phyloP scores from a whole-genome alignment of 2,329 filamentous ascomycete species.

The Microcyclospora tardicrescens region DNA sequence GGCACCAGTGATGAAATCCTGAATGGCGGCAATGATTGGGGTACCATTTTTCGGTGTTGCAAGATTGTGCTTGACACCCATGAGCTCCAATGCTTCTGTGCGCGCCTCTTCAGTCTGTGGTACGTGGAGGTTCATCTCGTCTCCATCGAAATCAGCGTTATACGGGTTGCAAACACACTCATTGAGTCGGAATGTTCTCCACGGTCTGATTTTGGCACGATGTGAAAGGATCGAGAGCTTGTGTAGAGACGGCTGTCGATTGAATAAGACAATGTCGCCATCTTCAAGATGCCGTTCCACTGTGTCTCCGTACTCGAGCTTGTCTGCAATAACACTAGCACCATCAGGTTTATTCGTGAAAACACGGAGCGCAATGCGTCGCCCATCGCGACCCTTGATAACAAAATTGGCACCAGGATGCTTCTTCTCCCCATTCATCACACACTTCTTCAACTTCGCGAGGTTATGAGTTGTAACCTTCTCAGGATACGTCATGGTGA shows the following conservation, averaged over 20 bases:
- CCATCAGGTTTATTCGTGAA: constrained; percentile 32
- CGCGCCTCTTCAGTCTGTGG: constrained; percentile 95
- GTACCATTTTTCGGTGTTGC: constrained; percentile 95
- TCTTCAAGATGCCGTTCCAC: constrained; percentile 94
- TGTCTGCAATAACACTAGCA: constrained; percentile 55
- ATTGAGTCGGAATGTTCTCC: constrained; percentile 91
- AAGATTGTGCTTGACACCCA: constrained; percentile 96
- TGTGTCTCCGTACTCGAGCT: constrained; percentile 69
- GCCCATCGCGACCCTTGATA: constrained; percentile 55
- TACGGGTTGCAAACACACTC: constrained; percentile 98
- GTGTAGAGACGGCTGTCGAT: constrained; percentile 92
- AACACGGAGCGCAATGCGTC: constrained; percentile 58
- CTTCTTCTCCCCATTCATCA: constrained; percentile 60
- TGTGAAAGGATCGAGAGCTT: constrained; percentile 98
- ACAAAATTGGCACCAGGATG: constrained; percentile 86
- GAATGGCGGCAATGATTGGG: constrained; percentile 95
- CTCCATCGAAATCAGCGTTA: constrained; percentile 97
- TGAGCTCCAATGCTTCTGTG: constrained; percentile 86
- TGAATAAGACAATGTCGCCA: constrained; percentile 92
- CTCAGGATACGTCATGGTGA: constrained; percentile 92
- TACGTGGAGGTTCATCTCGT: constrained; percentile 98
- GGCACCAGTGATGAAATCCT: constrained; percentile 95
- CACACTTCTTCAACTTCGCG: constrained; percentile 60
- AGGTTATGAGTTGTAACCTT: constrained; percentile 75
- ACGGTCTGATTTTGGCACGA: constrained; percentile 81